phyloP scores from a whole-genome alignment of 345 rosid genomes.

The Citrus mangshanensis region DNA sequence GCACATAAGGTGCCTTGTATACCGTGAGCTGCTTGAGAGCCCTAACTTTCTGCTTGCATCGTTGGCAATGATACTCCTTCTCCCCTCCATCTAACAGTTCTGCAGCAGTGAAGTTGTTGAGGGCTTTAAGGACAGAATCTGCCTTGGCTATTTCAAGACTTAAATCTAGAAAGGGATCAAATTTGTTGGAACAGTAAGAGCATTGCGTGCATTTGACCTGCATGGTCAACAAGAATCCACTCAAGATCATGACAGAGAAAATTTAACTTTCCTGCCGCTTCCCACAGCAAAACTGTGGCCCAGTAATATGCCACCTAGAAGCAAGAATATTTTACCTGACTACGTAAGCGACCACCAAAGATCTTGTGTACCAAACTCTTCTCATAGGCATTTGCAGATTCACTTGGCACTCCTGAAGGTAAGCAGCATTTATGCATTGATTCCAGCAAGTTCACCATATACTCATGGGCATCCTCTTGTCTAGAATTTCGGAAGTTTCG shows the following conservation, averaged over 20 bases:
- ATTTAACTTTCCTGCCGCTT: not conserved
- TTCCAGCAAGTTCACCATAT: slow-evolving; percentile 91
- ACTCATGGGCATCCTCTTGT: slow-evolving; percentile 98
- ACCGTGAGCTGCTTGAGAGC: slow-evolving; percentile 86
- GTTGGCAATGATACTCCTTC: slow-evolving; percentile 83
- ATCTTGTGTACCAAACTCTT: slow-evolving; percentile 93
- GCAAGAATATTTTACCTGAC: slow-evolving; percentile 57
- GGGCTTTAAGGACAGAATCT: slow-evolving; percentile 69
- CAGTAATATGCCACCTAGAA: not conserved
- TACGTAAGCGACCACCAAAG: slow-evolving; percentile 89
- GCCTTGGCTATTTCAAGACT: slow-evolving; percentile 88
- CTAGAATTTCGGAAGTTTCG: slow-evolving; percentile 71
- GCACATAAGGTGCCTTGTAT: slow-evolving; percentile 82
- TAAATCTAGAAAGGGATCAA: slow-evolving; percentile 85
- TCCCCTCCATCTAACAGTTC: slow-evolving; percentile 88
- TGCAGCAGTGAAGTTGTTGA: slow-evolving; percentile 68
- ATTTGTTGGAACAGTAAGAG: slow-evolving; percentile 68
- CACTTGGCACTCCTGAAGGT: slow-evolving; percentile 88
- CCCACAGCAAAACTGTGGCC: not conserved
- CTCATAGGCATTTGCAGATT: slow-evolving; percentile 86
- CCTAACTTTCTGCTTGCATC: slow-evolving; percentile 82
- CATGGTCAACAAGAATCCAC: slow-evolving; percentile 5
- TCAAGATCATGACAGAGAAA: not conserved
- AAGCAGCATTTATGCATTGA: slow-evolving; percentile 97
- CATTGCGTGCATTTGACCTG: slow-evolving; percentile 89